These are phyloP conservation scores for Quercus dentata DNA, from an alignment of 306 rosid genomes.

Conservation along the genomic window DNA sequence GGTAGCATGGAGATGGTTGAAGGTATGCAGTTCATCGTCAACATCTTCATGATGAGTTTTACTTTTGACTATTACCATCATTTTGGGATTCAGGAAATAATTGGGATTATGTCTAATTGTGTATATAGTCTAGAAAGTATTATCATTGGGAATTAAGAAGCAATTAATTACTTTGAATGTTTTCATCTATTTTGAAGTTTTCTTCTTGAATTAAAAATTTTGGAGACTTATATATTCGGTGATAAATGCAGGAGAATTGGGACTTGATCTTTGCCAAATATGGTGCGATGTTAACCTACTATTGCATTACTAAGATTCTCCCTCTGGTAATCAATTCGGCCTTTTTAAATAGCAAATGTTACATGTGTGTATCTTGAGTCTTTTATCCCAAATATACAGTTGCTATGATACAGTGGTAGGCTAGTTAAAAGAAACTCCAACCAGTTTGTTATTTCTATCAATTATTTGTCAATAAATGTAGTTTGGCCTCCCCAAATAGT, in stretches of 20 bases:
- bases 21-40: slow-evolving; percentile 28
- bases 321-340: slow-evolving; percentile 42
- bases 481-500: no score
- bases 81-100: not conserved
- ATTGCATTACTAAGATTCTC: slow-evolving; percentile 32
- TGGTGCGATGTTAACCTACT: slow-evolving; percentile 46
- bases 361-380: not conserved
- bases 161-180: no score
- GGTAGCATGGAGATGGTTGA: slow-evolving; percentile 53
- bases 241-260: slow-evolving; percentile 63
- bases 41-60: not conserved
- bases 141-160: not conserved
- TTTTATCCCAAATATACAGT: not conserved
- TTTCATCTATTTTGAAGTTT: not conserved
- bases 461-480: no score
- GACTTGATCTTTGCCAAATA: slow-evolving; percentile 52
- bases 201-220: not conserved
- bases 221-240: not conserved
- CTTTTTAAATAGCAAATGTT: not conserved
- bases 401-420: not conserved
- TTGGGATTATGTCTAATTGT: not conserved
- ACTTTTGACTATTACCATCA: not conserved
- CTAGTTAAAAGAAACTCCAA: slow-evolving; percentile 24
- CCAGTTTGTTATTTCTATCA: no score
- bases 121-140: not conserved